A percentile compares a stretch with the other conserved stretches of the same genome.
Evolutionary conservation across 1,284 basidiomycete species (phyloP).

Genomic region (Microbotryum scabiosae): DNA sequence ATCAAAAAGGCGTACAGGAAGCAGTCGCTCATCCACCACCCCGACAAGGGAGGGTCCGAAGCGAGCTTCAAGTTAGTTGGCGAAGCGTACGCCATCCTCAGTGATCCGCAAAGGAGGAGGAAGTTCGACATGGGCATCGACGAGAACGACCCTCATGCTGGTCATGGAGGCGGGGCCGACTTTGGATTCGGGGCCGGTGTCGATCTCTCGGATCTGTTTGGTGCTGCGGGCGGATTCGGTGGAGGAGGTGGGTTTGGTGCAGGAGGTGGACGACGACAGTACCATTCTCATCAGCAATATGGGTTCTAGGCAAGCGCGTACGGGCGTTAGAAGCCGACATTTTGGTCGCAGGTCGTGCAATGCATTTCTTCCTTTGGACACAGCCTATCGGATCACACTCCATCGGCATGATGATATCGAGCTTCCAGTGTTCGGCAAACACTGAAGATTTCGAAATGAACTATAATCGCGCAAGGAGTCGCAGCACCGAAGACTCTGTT

Average conservation of each 20-base stretch:
- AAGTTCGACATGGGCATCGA: constrained; percentile 42
- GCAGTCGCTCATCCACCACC: constrained; percentile 71
- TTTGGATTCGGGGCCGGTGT: constrained; percentile 15
- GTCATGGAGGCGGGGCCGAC: background rate
- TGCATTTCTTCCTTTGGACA: too few relatives aligned
- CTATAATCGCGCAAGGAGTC: too few relatives aligned
- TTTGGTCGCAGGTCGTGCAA: too few relatives aligned
- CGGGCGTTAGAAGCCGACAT: too few relatives aligned
- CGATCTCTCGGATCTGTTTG: background rate
- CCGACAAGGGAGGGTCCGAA: constrained; percentile 49
- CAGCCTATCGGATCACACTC: too few relatives aligned
- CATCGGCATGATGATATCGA: too few relatives aligned
- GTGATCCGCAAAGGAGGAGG: constrained; percentile 57
- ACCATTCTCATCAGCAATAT: too few relatives aligned
- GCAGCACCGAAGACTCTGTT: too few relatives aligned
- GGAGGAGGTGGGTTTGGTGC: background rate
- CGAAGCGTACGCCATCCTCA: constrained; percentile 63
- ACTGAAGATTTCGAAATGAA: too few relatives aligned
- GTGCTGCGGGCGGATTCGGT: background rate
- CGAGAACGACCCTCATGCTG: constrained; percentile 20
- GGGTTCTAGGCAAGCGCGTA: too few relatives aligned
- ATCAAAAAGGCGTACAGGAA: constrained; percentile 58
- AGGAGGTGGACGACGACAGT: background rate
- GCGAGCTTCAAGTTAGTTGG: constrained; percentile 70
- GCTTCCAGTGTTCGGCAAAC: too few relatives aligned